phyloP scores from a whole-genome alignment of 768 basidiomycete genomes.

The Leccinellum luteum region DNA sequence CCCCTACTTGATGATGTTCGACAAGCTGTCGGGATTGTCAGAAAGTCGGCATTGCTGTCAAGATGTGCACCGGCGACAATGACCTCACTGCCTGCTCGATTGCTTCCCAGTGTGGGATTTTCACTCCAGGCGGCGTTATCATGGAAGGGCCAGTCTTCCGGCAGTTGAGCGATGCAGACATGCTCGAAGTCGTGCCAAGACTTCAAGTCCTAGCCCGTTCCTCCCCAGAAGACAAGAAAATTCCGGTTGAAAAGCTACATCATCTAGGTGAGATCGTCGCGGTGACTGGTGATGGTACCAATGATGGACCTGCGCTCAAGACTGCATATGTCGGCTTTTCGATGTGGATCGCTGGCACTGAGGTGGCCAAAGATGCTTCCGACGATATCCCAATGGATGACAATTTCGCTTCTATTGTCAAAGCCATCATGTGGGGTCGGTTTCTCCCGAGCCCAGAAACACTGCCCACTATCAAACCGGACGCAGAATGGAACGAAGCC shows the following conservation, averaged over 20 bases:
- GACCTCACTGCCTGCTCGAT: conserved; percentile 96
- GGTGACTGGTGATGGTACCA: conserved; percentile 97
- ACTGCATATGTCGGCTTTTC: conserved; percentile 96
- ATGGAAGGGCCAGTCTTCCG: conserved; percentile 98
- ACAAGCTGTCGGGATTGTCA: conserved; percentile 85
- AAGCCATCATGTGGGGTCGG: conserved; percentile 98
- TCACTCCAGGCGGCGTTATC: conserved; percentile 88
- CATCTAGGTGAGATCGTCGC: conserved; percentile 86
- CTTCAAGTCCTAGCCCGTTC: conserved; percentile 97
- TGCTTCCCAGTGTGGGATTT: conserved; percentile 94
- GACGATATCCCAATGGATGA: conserved; percentile 99
- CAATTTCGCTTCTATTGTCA: conserved; percentile 93
- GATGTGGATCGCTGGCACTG: conserved; percentile 95
- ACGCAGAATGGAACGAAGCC: conserved; percentile 73
- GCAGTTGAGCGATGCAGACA: conserved; percentile 63
- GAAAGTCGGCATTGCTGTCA: conserved; percentile 86
- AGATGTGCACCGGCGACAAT: conserved; percentile 99
- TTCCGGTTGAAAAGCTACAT: conserved; percentile 86
- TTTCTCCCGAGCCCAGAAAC: conserved; percentile 60
- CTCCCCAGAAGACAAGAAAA: conserved; percentile 95
- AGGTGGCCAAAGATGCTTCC: conserved; percentile 98
- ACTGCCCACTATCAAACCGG: conserved; percentile 62
- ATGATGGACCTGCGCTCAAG: conserved; percentile 95
- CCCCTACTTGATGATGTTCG: conserved; percentile 88
- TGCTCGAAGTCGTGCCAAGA: conserved; percentile 82